A percentile compares a stretch with the other conserved stretches of the same genome.
Evolutionary conservation across 371 early-diverging fungal species (phyloP).

Genomic region (Saksenaea vasiformis): DNA sequence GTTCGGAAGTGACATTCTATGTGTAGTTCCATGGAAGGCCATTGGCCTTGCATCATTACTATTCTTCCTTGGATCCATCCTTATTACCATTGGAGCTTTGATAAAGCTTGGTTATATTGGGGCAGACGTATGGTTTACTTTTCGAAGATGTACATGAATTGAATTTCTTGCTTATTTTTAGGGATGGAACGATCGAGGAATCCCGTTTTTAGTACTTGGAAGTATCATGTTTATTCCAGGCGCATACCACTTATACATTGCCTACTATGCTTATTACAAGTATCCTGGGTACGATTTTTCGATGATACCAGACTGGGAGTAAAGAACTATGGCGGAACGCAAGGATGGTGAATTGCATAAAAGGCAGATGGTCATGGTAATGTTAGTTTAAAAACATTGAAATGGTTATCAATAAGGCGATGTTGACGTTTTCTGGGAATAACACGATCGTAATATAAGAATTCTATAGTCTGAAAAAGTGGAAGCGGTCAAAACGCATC

Average conservation of each 20-base stretch:
- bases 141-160: background rate
- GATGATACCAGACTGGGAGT: constrained; percentile 54
- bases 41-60: constrained; percentile 57
- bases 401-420: background rate
- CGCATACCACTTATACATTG: constrained; percentile 50
- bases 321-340: background rate
- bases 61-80: constrained; percentile 46
- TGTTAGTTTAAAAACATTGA: background rate
- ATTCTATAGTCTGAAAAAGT: too few species aligned
- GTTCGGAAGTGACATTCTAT: background rate
- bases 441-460: too few species aligned
- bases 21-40: constrained; percentile 66
- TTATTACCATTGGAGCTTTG: constrained; percentile 16
- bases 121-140: constrained; percentile 30
- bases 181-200: constrained; percentile 63
- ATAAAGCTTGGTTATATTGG: constrained; percentile 18
- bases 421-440: background rate
- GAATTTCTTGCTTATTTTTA: constrained; percentile 8
- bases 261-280: constrained; percentile 55
- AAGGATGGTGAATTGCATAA: too few species aligned
- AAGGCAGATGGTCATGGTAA: background rate
- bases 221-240: constrained; percentile 61
- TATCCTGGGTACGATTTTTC: constrained; percentile 56
- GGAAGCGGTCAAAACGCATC: background rate
- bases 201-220: constrained; percentile 50